These are phyloP conservation scores for Sporothrix euskadiensis DNA, from an alignment of 2,329 filamentous ascomycete genomes.

Conservation along the genomic window DNA sequence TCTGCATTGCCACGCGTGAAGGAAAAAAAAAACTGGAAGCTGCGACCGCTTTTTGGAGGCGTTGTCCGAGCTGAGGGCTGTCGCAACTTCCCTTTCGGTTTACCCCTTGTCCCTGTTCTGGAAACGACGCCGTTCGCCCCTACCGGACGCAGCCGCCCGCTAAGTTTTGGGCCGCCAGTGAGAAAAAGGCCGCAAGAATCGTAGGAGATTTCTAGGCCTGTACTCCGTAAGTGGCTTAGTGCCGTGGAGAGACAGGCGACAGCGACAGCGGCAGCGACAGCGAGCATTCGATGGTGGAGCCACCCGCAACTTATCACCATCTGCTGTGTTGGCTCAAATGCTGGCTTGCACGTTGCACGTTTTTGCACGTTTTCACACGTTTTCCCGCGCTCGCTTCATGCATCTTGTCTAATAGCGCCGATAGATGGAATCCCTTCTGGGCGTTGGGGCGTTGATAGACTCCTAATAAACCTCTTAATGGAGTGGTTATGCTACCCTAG, in stretches of 20 bases:
- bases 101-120: not conserved
- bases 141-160: slow-evolving; percentile 23
- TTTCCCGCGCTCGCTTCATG: not conserved
- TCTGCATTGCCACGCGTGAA: not conserved
- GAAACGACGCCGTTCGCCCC: slow-evolving; percentile 18
- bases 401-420: not conserved
- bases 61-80: not conserved
- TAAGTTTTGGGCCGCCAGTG: not conserved
- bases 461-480: not conserved
- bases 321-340: not conserved
- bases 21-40: not conserved
- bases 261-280: slow-evolving; percentile 1
- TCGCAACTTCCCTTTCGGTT: not conserved
- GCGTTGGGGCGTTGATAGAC: not conserved
- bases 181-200: slow-evolving; percentile 14
- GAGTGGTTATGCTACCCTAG: not conserved
- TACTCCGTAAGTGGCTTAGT: not conserved
- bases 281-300: slow-evolving; percentile 22
- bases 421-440: not conserved
- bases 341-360: not conserved
- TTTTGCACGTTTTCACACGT: not conserved
- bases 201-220: not conserved
- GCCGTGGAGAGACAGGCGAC: slow-evolving; percentile 16
- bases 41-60: not conserved
- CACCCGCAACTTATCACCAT: slow-evolving; percentile 5